Conservation (phyloP, 2,329 filamentous ascomycete genomes). For the Alternaria sp. region DNA sequence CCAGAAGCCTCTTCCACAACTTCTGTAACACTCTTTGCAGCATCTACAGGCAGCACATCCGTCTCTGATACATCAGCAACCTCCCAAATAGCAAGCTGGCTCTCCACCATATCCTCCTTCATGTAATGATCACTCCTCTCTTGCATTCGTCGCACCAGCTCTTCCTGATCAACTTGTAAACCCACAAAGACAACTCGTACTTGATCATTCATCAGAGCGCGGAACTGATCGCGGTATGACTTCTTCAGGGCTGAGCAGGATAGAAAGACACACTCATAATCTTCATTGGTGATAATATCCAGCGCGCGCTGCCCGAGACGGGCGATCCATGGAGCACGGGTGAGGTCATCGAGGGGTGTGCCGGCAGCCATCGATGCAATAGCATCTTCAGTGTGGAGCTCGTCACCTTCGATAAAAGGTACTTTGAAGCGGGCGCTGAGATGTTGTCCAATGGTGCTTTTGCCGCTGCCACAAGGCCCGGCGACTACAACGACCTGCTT, state of each 20-base stretch:
- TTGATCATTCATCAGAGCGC: slow-evolving; percentile 25
- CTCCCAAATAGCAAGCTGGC: slow-evolving; percentile 34
- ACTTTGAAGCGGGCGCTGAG: slow-evolving; percentile 41
- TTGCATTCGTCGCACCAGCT: slow-evolving; percentile 39
- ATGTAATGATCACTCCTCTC: slow-evolving; percentile 50
- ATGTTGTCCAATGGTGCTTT: slow-evolving; percentile 50
- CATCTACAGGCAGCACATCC: slow-evolving; percentile 49
- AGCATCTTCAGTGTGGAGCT: slow-evolving; percentile 47
- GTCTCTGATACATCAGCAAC: slow-evolving; percentile 37
- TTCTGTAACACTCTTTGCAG: slow-evolving; percentile 14
- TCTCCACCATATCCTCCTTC: slow-evolving; percentile 47
- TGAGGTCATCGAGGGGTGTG: slow-evolving; percentile 32
- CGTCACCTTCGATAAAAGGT: slow-evolving; percentile 56
- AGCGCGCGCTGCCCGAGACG: slow-evolving; percentile 7
- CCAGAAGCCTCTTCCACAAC: slow-evolving; percentile 2
- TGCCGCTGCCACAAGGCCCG: slow-evolving; percentile 56
- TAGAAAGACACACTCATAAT: slow-evolving; percentile 22
- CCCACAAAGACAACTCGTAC: slow-evolving; percentile 48
- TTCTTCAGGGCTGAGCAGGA: slow-evolving; percentile 54
- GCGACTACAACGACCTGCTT: slow-evolving; percentile 48
- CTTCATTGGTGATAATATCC: background rate
- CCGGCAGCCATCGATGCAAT: slow-evolving; percentile 46
- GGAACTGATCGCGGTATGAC: slow-evolving; percentile 47
- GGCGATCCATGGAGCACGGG: background rate
- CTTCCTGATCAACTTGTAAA: slow-evolving; percentile 45